A percentile compares a stretch with the other conserved stretches of the same genome.
Evolutionary conservation across 306 rosid species (phyloP).

Genomic region (Rubus parviflorus): DNA sequence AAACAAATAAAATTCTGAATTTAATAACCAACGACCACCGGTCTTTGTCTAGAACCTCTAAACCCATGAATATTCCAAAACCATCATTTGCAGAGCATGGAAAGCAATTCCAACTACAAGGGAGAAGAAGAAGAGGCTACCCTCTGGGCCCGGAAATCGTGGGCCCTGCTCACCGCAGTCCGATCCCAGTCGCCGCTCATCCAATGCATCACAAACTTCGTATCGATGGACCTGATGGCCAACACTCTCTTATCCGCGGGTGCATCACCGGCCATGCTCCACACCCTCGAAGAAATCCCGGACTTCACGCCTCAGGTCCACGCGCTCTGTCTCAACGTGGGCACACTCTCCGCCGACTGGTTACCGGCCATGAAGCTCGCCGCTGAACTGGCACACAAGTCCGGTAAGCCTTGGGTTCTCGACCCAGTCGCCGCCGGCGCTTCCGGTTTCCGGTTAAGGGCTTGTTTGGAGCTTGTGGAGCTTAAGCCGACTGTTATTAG

Average conservation of each 20-base stretch:
- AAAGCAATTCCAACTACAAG: background rate
- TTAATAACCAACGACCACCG: too few relatives aligned
- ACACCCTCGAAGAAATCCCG: conserved; percentile 57
- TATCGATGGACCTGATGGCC: conserved; percentile 91
- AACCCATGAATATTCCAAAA: too few relatives aligned
- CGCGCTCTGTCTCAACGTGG: conserved; percentile 68
- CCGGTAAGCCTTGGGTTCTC: conserved; percentile 75
- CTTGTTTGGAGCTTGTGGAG: conserved; percentile 60
- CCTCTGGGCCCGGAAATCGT: conserved; percentile 51
- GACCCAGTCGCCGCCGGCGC: conserved; percentile 88
- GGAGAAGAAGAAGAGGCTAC: conserved; percentile 3
- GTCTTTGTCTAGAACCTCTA: too few relatives aligned
- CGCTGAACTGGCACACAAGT: conserved; percentile 35
- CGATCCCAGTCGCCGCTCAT: conserved; percentile 63
- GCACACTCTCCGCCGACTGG: conserved; percentile 73
- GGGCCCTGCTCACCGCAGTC: conserved; percentile 44
- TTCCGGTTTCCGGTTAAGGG: conserved; percentile 57
- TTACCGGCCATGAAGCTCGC: conserved; percentile 69
- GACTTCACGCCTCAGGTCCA: conserved; percentile 69
- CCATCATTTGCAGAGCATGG: conserved; percentile 7
- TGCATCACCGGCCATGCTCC: conserved; percentile 92
- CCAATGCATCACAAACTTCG: conserved; percentile 93
- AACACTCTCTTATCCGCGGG: conserved; percentile 79
- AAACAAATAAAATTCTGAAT: too few relatives aligned
- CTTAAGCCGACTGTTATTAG: conserved; percentile 68